These are phyloP conservation scores for Phoma sp. DNA, from an alignment of 2,329 filamentous ascomycete species.

Conservation along the genomic window DNA sequence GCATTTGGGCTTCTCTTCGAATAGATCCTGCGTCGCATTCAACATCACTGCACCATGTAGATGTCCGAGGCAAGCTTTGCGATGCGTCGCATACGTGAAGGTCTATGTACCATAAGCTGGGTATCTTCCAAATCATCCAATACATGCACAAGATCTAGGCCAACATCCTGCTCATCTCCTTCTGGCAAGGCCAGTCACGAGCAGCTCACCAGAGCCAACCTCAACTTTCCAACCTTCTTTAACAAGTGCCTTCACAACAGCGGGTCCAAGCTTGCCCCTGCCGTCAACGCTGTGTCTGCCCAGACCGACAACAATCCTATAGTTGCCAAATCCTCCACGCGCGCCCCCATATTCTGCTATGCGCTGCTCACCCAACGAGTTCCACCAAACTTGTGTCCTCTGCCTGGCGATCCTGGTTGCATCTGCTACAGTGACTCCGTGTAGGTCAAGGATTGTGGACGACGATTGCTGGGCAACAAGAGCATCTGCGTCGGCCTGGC, in stretches of 20 bases:
- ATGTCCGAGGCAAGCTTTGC: neutral
- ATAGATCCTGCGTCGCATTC: neutral
- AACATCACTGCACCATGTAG: neutral
- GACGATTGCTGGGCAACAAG: slow-evolving; percentile 75
- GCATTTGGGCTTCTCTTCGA: neutral
- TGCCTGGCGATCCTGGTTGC: slow-evolving; percentile 78
- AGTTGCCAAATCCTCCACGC: slow-evolving; percentile 58
- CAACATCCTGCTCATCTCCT: slow-evolving; percentile 12
- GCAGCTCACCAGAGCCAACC: slow-evolving; percentile 71
- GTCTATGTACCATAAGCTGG: neutral
- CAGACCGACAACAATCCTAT: slow-evolving; percentile 79
- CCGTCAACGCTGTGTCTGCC: slow-evolving; percentile 81
- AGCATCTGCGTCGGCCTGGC: slow-evolving; percentile 70
- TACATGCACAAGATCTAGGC: neutral
- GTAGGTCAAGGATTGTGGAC: slow-evolving; percentile 72
- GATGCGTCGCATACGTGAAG: neutral
- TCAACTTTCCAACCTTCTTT: slow-evolving; percentile 85
- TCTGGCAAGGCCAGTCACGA: slow-evolving; percentile 66
- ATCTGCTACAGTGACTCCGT: slow-evolving; percentile 81
- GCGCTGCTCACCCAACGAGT: slow-evolving; percentile 68
- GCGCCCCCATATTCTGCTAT: slow-evolving; percentile 52
- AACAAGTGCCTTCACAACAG: slow-evolving; percentile 76
- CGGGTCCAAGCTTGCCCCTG: slow-evolving; percentile 75
- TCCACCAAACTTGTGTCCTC: slow-evolving; percentile 77
- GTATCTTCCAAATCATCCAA: slow-evolving; percentile 1